phyloP scores from a whole-genome alignment of 2,329 filamentous ascomycete species.

The Fusarium sublunatum region DNA sequence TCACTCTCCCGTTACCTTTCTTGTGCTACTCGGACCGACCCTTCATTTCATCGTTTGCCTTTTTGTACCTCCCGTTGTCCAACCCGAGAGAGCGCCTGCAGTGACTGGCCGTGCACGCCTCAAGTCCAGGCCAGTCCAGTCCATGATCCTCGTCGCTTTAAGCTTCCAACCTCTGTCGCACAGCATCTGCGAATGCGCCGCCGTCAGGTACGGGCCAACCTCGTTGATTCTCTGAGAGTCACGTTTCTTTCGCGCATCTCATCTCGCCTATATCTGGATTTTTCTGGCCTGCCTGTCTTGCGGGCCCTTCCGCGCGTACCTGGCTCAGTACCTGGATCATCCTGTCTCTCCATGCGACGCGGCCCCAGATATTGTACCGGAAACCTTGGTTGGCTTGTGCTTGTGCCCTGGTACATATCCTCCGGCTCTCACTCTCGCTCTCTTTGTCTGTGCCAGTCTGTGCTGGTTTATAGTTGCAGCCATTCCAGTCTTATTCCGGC shows the following conservation, averaged over 20 bases:
- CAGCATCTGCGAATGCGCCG: constrained; percentile 31
- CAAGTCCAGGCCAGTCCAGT: constrained; percentile 12
- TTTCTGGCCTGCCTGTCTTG: constrained; percentile 14
- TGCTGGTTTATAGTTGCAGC: constrained; percentile 22
- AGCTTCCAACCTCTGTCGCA: constrained; percentile 18
- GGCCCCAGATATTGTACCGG: constrained; percentile 42
- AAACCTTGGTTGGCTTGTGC: constrained; percentile 38
- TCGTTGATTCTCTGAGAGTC: constrained; percentile 10
- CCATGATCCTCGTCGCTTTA: constrained; percentile 10
- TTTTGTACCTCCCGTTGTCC: constrained; percentile 28
- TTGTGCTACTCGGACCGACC: constrained; percentile 16
- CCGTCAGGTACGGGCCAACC: constrained; percentile 36
- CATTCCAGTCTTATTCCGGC: constrained; percentile 17
- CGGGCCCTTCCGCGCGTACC: constrained; percentile 36
- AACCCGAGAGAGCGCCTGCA: too few species aligned
- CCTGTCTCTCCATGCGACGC: constrained; percentile 38
- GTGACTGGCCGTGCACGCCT: constrained; percentile 17
- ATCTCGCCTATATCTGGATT: constrained; percentile 2
- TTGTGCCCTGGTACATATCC: too few species aligned
- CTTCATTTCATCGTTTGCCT: constrained; percentile 24
- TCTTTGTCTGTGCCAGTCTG: constrained; percentile 40
- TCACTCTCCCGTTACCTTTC: background rate
- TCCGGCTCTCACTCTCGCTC: background rate
- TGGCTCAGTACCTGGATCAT: constrained; percentile 41
- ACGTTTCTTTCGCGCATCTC: constrained; percentile 8